Conservation (phyloP, 1,284 basidiomycete species). For the Phylloporus sp. region DNA sequence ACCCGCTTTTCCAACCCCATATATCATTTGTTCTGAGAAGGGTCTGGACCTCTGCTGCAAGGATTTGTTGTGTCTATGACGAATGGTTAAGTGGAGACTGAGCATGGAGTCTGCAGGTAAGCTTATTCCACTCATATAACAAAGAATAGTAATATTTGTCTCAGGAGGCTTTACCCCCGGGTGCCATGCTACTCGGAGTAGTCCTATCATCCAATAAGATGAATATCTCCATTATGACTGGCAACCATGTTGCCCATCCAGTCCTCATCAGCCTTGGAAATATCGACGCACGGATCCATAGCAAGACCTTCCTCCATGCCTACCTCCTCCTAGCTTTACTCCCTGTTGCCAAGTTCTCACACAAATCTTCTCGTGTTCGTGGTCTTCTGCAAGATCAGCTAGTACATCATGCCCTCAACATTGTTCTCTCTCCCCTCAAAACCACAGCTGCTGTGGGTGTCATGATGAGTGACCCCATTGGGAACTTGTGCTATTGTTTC, state of each 20-base stretch:
- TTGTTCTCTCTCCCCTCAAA: slow-evolving; percentile 42
- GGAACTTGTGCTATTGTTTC: slow-evolving; percentile 20
- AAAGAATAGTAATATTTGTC: too few species aligned
- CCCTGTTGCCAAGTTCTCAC: slow-evolving; percentile 35
- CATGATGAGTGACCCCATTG: slow-evolving; percentile 40
- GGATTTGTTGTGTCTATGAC: neutral
- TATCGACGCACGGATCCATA: slow-evolving; percentile 35
- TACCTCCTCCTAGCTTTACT: slow-evolving; percentile 32
- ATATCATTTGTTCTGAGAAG: neutral
- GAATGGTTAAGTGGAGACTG: neutral
- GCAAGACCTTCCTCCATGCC: slow-evolving; percentile 38
- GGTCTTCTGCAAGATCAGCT: slow-evolving; percentile 25
- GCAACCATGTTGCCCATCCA: slow-evolving; percentile 41
- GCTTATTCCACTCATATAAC: neutral
- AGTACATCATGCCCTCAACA: slow-evolving; percentile 39
- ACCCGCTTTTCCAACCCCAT: neutral
- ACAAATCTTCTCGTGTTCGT: slow-evolving; percentile 4
- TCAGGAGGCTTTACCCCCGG: neutral
- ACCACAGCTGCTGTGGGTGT: slow-evolving; percentile 34
- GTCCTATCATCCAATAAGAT: neutral
- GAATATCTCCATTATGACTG: slow-evolving; percentile 24
- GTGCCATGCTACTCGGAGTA: neutral
- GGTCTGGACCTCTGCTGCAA: neutral
- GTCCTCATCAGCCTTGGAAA: slow-evolving; percentile 41
- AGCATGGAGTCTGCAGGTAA: neutral